These are phyloP conservation scores for Xylariaceae sp. DNA, from an alignment of 2,329 filamentous ascomycete species.

Conservation along the genomic window DNA sequence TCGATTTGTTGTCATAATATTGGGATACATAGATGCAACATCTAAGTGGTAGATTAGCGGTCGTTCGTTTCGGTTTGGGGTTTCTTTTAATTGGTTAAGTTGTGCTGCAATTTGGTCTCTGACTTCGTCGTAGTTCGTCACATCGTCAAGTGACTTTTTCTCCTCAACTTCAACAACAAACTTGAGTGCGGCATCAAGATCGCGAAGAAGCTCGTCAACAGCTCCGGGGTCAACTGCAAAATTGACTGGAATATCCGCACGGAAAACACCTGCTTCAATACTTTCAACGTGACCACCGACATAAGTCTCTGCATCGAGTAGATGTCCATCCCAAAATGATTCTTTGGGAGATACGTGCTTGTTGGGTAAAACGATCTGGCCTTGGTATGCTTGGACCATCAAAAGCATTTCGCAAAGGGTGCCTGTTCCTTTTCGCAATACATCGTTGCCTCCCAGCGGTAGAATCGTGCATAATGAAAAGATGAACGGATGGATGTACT, in stretches of 20 bases:
- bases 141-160: conserved; percentile 79
- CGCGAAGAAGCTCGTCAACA: conserved; percentile 83
- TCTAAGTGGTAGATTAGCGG: conserved; percentile 98
- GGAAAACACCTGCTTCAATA: conserved; percentile 97
- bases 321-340: conserved; percentile 93
- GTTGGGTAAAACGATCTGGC: conserved; percentile 91
- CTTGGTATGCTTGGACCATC: conserved; percentile 96
- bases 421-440: conserved; percentile 92
- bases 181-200: conserved; percentile 85
- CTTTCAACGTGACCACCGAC: conserved; percentile 98
- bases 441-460: conserved; percentile 90
- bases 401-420: conserved; percentile 99
- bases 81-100: conserved; percentile 75
- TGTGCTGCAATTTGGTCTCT: conserved; percentile 79
- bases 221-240: conserved; percentile 89
- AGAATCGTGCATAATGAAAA: conserved; percentile 98
- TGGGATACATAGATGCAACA: conserved; percentile 99
- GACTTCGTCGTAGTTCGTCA: conserved; percentile 83
- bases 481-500: conserved; percentile 99
- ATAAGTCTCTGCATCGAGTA: conserved; percentile 96
- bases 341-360: conserved; percentile 93
- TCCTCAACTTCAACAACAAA: conserved; percentile 88
- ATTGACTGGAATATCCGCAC: conserved; percentile 92
- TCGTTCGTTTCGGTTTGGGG: conserved; percentile 81
- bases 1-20: conserved; percentile 99